Conservation (phyloP, 2,329 filamentous ascomycete species). For the Zelopaecilomyces penicillatus region DNA sequence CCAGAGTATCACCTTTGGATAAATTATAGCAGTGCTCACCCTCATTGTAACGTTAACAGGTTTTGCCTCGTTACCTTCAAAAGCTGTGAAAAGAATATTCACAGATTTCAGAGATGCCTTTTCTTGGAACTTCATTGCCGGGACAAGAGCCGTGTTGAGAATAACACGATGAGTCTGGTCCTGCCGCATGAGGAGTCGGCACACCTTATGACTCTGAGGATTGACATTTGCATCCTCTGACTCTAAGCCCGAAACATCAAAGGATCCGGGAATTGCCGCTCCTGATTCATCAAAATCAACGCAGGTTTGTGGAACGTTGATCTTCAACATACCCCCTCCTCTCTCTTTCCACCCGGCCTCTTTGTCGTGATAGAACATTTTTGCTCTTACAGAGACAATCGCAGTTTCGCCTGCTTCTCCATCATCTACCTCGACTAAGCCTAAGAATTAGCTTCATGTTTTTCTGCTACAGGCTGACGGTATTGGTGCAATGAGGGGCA, state of each 20-base stretch:
- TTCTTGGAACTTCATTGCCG: slow-evolving; percentile 71
- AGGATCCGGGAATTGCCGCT: slow-evolving; percentile 40
- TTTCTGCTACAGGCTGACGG: no score
- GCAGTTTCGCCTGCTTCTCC: slow-evolving; percentile 79
- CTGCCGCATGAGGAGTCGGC: slow-evolving; percentile 81
- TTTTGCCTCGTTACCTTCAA: slow-evolving; percentile 46
- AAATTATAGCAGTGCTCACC: slow-evolving; percentile 30
- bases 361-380: slow-evolving; percentile 73
- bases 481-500: no score
- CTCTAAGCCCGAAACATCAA: slow-evolving; percentile 46
- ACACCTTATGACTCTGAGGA: slow-evolving; percentile 33
- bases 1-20: background rate
- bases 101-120: slow-evolving; percentile 65
- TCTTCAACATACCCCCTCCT: slow-evolving; percentile 72
- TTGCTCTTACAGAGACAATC: slow-evolving; percentile 66
- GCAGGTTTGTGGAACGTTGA: slow-evolving; percentile 61
- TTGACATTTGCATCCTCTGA: slow-evolving; percentile 17
- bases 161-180: slow-evolving; percentile 83
- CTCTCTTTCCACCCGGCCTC: slow-evolving; percentile 80
- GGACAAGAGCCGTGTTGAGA: slow-evolving; percentile 74
- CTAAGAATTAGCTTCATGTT: slow-evolving; percentile 19
- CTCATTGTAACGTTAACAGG: slow-evolving; percentile 54
- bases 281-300: slow-evolving; percentile 47
- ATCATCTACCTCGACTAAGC: slow-evolving; percentile 68
- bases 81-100: slow-evolving; percentile 57